Conservation (phyloP, 2,329 filamentous ascomycete species). For the Fonsecaea erecta region DNA sequence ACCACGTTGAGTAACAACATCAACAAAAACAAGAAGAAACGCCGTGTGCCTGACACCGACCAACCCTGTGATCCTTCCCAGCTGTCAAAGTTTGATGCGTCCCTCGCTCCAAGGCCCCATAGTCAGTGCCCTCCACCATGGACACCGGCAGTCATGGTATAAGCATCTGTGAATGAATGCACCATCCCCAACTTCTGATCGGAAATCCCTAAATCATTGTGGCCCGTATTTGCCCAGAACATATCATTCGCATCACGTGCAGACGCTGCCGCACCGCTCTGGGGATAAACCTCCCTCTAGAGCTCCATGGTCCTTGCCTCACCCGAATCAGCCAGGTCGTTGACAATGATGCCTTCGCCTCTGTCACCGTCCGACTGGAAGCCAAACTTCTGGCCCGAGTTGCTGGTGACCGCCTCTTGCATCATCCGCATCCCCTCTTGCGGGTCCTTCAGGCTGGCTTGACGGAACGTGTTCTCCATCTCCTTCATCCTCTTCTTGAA, state of each 20-base stretch:
- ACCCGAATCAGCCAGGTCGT: neutral
- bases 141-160: neutral
- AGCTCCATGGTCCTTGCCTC: conserved; percentile 5
- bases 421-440: conserved; percentile 44
- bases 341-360: neutral
- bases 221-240: neutral
- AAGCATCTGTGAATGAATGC: neutral
- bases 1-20: neutral
- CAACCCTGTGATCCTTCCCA: neutral
- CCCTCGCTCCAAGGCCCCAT: neutral
- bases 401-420: conserved; percentile 28
- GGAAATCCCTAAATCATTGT: conserved; percentile 16
- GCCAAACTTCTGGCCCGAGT: conserved; percentile 26
- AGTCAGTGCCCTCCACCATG: neutral
- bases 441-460: conserved; percentile 49
- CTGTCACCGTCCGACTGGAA: conserved; percentile 22
- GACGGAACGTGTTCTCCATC: conserved; percentile 72
- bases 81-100: neutral
- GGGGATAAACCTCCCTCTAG: neutral
- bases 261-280: neutral
- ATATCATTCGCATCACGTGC: neutral
- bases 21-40: too few species aligned
- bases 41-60: too few species aligned
- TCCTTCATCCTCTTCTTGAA: conserved; percentile 87
- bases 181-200: conserved; percentile 9